A percentile compares a stretch with the other conserved stretches of the same genome.
Evolutionary conservation across 495 filamentous ascomycete genomes (phyloP).

Genomic region (Lepraria neglecta): DNA sequence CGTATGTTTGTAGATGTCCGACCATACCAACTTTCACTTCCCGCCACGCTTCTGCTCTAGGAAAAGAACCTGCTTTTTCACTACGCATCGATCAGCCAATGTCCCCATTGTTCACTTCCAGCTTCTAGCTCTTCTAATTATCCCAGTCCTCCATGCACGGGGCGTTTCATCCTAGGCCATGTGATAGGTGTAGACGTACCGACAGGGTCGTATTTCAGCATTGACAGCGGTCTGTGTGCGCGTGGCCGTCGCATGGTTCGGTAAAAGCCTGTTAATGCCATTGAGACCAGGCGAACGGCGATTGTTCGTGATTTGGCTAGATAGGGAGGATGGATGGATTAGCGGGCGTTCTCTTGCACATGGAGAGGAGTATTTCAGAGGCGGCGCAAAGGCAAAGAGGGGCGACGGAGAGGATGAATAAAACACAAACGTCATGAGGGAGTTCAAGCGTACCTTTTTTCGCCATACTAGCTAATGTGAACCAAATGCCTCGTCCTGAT

Average conservation of each 20-base stretch:
- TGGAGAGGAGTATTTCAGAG: too few relatives aligned
- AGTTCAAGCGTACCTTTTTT: too few relatives aligned
- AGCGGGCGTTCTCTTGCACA: too few relatives aligned
- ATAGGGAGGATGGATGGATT: neutral
- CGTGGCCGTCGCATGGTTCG: slow-evolving; percentile 81
- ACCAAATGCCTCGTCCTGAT: too few relatives aligned
- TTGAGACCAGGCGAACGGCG: slow-evolving; percentile 88
- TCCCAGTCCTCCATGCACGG: neutral
- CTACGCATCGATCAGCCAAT: slow-evolving; percentile 34
- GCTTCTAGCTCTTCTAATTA: neutral
- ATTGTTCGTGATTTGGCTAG: slow-evolving; percentile 88
- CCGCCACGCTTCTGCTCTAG: slow-evolving; percentile 75
- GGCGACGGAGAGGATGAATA: too few relatives aligned
- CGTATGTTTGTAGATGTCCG: neutral
- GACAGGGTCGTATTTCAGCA: slow-evolving; percentile 99
- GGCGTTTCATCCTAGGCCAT: neutral
- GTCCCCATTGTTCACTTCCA: too few relatives aligned
- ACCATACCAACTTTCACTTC: slow-evolving; percentile 20
- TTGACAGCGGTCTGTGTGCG: slow-evolving; percentile 73
- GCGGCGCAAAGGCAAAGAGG: too few relatives aligned
- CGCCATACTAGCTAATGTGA: too few relatives aligned
- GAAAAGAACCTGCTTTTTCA: slow-evolving; percentile 86
- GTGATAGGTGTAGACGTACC: slow-evolving; percentile 51
- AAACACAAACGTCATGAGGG: too few relatives aligned
- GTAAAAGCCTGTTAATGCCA: slow-evolving; percentile 98